phyloP scores from a whole-genome alignment of 495 filamentous ascomycete genomes.

The Hypoxylon fuscum region DNA sequence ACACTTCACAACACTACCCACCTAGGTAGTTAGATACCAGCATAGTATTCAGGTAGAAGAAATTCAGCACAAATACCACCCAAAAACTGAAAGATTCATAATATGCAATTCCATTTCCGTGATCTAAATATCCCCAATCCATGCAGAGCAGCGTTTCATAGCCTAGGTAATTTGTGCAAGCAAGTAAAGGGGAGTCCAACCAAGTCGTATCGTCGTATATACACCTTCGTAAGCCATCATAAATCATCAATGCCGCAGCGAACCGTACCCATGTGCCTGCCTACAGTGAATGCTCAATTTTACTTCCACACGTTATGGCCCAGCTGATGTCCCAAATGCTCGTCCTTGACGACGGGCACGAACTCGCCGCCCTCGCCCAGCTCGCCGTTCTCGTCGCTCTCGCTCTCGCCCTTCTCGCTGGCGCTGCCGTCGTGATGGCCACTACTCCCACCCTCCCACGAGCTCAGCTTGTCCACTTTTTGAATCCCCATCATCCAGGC shows the following conservation, averaged over 20 bases:
- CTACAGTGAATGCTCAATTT: slow-evolving; percentile 2
- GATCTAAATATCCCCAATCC: not conserved
- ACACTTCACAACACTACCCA: too few relatives aligned
- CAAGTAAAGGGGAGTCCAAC: not conserved
- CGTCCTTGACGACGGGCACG: slow-evolving; percentile 50
- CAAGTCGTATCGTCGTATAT: slow-evolving; percentile 8
- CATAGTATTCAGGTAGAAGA: not conserved
- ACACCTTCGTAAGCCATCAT: slow-evolving; percentile 29
- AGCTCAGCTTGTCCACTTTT: slow-evolving; percentile 58
- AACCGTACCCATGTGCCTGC: not conserved
- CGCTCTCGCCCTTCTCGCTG: slow-evolving; percentile 40
- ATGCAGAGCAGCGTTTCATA: not conserved
- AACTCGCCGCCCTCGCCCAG: slow-evolving; percentile 45
- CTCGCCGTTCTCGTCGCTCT: slow-evolving; percentile 38
- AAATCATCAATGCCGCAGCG: slow-evolving; percentile 13
- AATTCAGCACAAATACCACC: not conserved
- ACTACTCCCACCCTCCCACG: slow-evolving; percentile 52
- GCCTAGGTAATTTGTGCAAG: not conserved
- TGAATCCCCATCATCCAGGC: slow-evolving; percentile 88
- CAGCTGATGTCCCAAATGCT: slow-evolving; percentile 44
- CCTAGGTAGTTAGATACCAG: slow-evolving; percentile 12
- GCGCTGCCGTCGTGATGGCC: slow-evolving; percentile 25
- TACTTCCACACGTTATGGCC: slow-evolving; percentile 54
- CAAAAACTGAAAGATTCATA: not conserved
- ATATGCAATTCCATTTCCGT: slow-evolving; percentile 3